These are phyloP conservation scores for Leptographium wingfieldii DNA, from an alignment of 2,329 filamentous ascomycete species.

Conservation along the genomic window DNA sequence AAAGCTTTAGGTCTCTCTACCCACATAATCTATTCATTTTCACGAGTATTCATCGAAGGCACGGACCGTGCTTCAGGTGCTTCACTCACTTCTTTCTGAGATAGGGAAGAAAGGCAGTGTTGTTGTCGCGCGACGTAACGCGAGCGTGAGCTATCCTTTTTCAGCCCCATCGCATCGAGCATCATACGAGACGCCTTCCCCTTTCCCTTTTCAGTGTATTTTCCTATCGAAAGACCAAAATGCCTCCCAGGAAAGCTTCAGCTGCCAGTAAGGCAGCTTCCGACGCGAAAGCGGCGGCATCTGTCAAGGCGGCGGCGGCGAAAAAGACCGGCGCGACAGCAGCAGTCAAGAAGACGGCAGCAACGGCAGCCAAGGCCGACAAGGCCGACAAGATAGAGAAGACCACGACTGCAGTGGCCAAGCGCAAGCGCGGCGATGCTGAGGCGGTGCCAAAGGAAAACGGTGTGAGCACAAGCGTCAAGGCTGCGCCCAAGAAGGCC, in stretches of 20 bases:
- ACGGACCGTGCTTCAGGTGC: not conserved
- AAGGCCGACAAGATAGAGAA: slow-evolving; percentile 2
- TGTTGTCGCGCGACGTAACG: not conserved
- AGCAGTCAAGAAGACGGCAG: slow-evolving; percentile 7
- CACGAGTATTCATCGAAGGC: not conserved
- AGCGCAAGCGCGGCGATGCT: slow-evolving; percentile 8
- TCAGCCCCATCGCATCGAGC: no score
- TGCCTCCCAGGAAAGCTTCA: slow-evolving; percentile 10
- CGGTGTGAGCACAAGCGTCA: not conserved
- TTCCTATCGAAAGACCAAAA: not conserved
- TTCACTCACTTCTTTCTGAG: not conserved
- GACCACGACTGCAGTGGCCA: not conserved
- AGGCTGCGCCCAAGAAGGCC: not conserved
- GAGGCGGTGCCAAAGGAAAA: slow-evolving; percentile 9
- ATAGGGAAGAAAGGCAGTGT: no score
- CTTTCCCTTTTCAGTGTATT: not conserved
- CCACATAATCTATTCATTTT: not conserved
- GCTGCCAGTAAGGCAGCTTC: slow-evolving; percentile 13
- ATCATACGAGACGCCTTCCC: not conserved
- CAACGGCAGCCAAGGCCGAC: slow-evolving; percentile 3
- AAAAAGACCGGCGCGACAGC: slow-evolving; percentile 15
- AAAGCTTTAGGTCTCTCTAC: not conserved
- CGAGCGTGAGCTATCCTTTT: not conserved
- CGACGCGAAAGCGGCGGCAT: slow-evolving; percentile 16
- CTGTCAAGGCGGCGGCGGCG: slow-evolving; percentile 30